phyloP scores from a whole-genome alignment of 2,329 filamentous ascomycete species.

The Ascomycota sp. region DNA sequence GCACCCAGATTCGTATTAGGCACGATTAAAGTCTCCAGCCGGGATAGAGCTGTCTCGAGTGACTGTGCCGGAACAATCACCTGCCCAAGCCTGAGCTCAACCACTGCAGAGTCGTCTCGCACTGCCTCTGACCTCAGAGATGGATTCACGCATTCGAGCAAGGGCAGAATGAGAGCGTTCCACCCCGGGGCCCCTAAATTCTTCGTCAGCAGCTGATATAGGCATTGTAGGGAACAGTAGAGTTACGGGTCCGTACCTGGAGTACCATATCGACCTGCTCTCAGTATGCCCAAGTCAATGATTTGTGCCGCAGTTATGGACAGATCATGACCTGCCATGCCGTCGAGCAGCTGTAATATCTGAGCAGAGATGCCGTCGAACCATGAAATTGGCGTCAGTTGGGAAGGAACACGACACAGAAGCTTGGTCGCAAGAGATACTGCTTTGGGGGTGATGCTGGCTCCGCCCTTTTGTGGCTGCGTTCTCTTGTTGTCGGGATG shows the following conservation, averaged over 20 bases:
- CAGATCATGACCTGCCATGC: conserved; percentile 16
- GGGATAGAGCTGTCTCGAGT: conserved; percentile 28
- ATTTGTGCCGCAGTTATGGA: conserved; percentile 16
- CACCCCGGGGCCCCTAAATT: conserved; percentile 34
- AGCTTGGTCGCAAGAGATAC: conserved; percentile 41
- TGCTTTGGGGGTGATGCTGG: conserved; percentile 48
- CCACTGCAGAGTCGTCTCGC: conserved; percentile 15
- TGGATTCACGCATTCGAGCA: conserved; percentile 31
- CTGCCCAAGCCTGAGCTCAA: conserved; percentile 22
- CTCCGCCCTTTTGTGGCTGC: conserved; percentile 31
- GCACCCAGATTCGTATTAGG: conserved; percentile 49
- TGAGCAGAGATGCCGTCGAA: conserved; percentile 40
- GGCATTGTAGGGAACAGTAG: not conserved
- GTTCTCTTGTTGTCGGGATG: conserved; percentile 31
- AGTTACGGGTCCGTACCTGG: conserved; percentile 21
- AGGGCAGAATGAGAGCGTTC: conserved; percentile 37
- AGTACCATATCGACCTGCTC: conserved; percentile 40
- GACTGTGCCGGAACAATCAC: conserved; percentile 25
- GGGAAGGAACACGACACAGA: conserved; percentile 36
- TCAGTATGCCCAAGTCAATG: conserved; percentile 39
- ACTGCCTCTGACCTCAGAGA: conserved; percentile 8
- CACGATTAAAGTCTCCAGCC: conserved; percentile 33
- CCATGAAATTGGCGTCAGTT: conserved; percentile 35
- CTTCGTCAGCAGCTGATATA: not conserved
- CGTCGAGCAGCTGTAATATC: conserved; percentile 40